Base-by-base conservation (phyloP, 2,329 filamentous ascomycete species). In the Colletotrichum tamarilloi region DNA sequence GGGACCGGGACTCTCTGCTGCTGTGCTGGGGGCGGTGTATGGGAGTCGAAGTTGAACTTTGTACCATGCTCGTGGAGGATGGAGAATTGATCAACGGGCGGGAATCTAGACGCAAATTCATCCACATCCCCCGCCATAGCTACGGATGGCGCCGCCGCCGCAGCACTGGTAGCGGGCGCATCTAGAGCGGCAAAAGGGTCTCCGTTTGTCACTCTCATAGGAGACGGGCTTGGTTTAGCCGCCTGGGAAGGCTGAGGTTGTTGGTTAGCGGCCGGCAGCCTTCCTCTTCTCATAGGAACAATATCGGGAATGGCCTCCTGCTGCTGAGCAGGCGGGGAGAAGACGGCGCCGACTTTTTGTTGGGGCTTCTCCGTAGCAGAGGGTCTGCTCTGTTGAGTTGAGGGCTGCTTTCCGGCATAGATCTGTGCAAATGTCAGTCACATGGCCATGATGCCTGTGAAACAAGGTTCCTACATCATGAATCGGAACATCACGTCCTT, bases 151-250 rank as follows among this genome's bases (percentile, higher is more conserved):
- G 42, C 32, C 49, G 55, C 26, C 26, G 84, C 78, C 76, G 86
- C 76, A 75, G 83, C 82, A 49, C 88, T 85, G 69, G 84, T 78
- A 76, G 86, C 76, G 75, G 83, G 82, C 42, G 92, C 89, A 80
- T 99, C 97, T 30, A 99, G 88, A 0, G 94, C 95, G 22, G 95
- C 95, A 81, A 98, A 99, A 0, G 97, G 97, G 81, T 99, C 97
- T 59, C 90, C 91, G 30, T 88, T 87, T 1, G 91, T 89, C 55
- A 92, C 91, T 75, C 92, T 89, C 76, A 91, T 89, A 0, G 94
- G 93, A 5, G 94, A 95, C 8, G 91, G 89, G 77, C 85, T 92
- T 66, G 89, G 89, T 78, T 90, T 92, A 52, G 71, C 87, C 85
- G 22, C 84, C 78, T 74, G 85, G 77, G 77, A 87, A 88, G 5